A percentile compares a stretch with the other conserved stretches of the same genome.
Conservation (phyloP, 1,284 basidiomycete genomes). For the Moesziomyces sp. region DNA sequence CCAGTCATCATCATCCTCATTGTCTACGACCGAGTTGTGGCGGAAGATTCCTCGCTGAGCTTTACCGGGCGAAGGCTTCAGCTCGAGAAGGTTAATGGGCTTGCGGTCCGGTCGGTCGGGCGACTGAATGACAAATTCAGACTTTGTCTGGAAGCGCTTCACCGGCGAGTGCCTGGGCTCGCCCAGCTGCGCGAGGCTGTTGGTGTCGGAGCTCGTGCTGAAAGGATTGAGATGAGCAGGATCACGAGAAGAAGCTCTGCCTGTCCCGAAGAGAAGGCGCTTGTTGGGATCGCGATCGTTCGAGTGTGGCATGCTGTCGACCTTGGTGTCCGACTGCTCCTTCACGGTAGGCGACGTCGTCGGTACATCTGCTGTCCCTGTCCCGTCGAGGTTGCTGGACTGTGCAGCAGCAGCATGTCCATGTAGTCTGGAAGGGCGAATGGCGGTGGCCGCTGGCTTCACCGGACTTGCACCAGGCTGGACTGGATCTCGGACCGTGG, state of each 20-base stretch:
- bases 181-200: slow-evolving; percentile 34
- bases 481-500: slow-evolving; percentile 2
- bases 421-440: slow-evolving; percentile 17
- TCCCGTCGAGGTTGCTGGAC: not conserved
- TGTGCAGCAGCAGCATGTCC: slow-evolving; percentile 11
- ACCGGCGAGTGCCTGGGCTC: slow-evolving; percentile 45
- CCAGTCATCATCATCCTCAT: slow-evolving; percentile 23
- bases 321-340: not conserved
- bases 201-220: slow-evolving; percentile 9
- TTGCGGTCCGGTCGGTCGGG: slow-evolving; percentile 44
- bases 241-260: slow-evolving; percentile 2
- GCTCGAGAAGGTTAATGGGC: slow-evolving; percentile 46
- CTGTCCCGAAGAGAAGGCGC: slow-evolving; percentile 24
- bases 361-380: slow-evolving; percentile 1
- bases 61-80: slow-evolving; percentile 51
- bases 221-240: slow-evolving; percentile 22
- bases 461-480: slow-evolving; percentile 17
- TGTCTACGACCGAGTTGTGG: slow-evolving; percentile 19
- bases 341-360: not conserved
- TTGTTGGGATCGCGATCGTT: slow-evolving; percentile 13
- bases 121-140: slow-evolving; percentile 37
- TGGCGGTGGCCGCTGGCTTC: slow-evolving; percentile 19
- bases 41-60: slow-evolving; percentile 51
- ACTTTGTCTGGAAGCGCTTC: slow-evolving; percentile 39
- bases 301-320: not conserved